Percentiles rank a stretch among this genome's conserved stretches.
Evolutionary conservation across 2,329 filamentous ascomycete genomes (phyloP).

Genomic region (Clarireedia sp.): DNA sequence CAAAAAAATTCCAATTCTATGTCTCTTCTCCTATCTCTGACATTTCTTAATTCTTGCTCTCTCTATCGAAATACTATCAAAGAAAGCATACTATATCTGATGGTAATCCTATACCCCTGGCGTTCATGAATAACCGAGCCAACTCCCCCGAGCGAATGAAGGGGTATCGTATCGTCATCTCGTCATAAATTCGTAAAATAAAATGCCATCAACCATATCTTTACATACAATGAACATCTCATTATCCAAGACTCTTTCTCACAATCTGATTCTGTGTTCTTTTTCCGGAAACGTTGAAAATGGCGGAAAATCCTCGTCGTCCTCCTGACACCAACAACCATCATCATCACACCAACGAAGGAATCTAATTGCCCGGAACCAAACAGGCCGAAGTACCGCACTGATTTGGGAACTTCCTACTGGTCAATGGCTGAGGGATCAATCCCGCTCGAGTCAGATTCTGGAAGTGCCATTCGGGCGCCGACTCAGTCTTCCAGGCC

Average conservation of each 20-base stretch:
- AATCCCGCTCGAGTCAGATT: slow-evolving; percentile 33
- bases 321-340: neutral
- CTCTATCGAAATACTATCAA: no score
- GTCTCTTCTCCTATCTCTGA: no score
- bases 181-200: slow-evolving; percentile 1
- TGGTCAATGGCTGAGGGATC: slow-evolving; percentile 32
- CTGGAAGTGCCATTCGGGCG: slow-evolving; percentile 35
- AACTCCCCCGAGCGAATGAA: slow-evolving; percentile 8
- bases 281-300: no score
- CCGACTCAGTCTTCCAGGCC: slow-evolving; percentile 38
- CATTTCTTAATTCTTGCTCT: no score
- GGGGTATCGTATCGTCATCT: slow-evolving; percentile 11
- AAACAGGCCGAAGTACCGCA: slow-evolving; percentile 23
- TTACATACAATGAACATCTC: neutral
- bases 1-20: no score
- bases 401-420: slow-evolving; percentile 23
- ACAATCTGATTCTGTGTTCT: no score
- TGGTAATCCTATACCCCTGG: no score
- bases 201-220: neutral
- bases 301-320: no score
- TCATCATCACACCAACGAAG: no score
- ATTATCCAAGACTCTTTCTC: neutral
- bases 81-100: neutral
- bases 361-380: slow-evolving; percentile 22
- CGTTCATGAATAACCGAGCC: neutral